These are phyloP conservation scores for Tremella yokohamensis DNA, from an alignment of 768 basidiomycete species.

Conservation along the genomic window DNA sequence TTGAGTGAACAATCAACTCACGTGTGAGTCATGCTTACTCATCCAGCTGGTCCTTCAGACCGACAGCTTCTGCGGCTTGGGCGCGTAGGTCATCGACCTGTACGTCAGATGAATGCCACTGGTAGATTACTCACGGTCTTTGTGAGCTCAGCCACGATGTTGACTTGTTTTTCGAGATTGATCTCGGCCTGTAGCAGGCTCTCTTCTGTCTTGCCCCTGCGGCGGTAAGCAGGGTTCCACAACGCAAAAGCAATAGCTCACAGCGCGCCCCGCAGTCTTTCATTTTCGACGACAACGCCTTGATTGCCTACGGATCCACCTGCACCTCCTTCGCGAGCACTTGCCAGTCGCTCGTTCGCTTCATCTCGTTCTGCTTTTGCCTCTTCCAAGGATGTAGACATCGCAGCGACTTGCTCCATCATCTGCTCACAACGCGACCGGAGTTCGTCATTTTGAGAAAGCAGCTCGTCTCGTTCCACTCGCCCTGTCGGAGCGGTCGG, in stretches of 20 bases:
- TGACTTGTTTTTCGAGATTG: slow-evolving; percentile 75
- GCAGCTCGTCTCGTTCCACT: slow-evolving; percentile 63
- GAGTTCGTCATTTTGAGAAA: slow-evolving; percentile 79
- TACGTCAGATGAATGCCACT: not conserved
- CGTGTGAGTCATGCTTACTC: slow-evolving; percentile 60
- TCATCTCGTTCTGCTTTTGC: slow-evolving; percentile 74
- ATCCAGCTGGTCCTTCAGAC: slow-evolving; percentile 88
- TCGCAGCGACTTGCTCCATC: slow-evolving; percentile 66
- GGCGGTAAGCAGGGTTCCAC: slow-evolving; percentile 20
- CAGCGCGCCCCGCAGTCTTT: slow-evolving; percentile 76
- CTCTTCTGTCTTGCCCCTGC: slow-evolving; percentile 86
- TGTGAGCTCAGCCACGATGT: slow-evolving; percentile 66
- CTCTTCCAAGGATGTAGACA: slow-evolving; percentile 74
- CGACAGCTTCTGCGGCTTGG: slow-evolving; percentile 70
- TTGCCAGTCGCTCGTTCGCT: slow-evolving; percentile 61
- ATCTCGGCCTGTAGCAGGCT: slow-evolving; percentile 76
- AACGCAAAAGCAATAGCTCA: slow-evolving; percentile 56
- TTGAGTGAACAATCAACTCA: slow-evolving; percentile 4
- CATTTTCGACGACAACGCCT: slow-evolving; percentile 74
- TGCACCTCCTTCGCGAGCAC: slow-evolving; percentile 56
- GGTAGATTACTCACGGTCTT: slow-evolving; percentile 56
- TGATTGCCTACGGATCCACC: slow-evolving; percentile 63
- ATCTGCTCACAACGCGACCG: slow-evolving; percentile 75
- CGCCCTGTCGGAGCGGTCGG: slow-evolving; percentile 44
- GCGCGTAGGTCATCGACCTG: slow-evolving; percentile 71